Evolutionary conservation across 164 flowering plant species (phyloP).

Genomic region (Macadamia tetraphylla): DNA sequence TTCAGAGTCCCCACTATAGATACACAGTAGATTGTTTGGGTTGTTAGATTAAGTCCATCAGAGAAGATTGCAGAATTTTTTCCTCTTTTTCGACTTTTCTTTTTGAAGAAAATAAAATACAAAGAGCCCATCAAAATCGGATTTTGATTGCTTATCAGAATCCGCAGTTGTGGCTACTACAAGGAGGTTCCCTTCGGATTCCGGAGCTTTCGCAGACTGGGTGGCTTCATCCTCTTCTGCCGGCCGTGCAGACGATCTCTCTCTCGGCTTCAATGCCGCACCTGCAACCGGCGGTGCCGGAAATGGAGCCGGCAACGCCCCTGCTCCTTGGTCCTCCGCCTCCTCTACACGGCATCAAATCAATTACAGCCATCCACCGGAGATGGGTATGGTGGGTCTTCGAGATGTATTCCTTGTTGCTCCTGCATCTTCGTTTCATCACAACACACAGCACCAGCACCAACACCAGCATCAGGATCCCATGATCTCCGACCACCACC

Average conservation of each 20-base stretch:
- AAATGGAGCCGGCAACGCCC: conserved; percentile 2
- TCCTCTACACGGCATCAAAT: conserved; percentile 25
- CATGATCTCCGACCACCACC: not conserved
- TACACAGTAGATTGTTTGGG: not conserved
- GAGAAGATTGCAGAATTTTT: not conserved
- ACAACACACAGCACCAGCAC: conserved; percentile 14
- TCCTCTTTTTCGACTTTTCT: not conserved
- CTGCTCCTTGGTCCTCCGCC: conserved; percentile 7
- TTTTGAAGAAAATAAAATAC: not conserved
- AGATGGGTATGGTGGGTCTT: conserved; percentile 68
- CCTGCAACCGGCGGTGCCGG: conserved; percentile 14
- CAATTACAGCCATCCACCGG: conserved; percentile 51
- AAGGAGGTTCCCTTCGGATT: conserved; percentile 51
- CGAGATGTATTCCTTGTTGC: conserved; percentile 64
- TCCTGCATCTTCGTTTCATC: conserved; percentile 53
- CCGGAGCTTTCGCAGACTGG: conserved; percentile 86
- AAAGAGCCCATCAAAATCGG: no score
- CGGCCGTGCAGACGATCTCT: conserved; percentile 55
- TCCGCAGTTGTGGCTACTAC: conserved; percentile 76
- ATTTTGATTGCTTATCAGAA: not conserved
- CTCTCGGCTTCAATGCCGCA: conserved; percentile 76
- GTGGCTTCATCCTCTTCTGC: conserved; percentile 51
- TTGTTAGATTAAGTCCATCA: not conserved
- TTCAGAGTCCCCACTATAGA: conserved; percentile 19
- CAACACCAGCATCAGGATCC: conserved; percentile 6